Base-by-base conservation (phyloP, 1,284 basidiomycete species). In the Apiotrichum gamsii region DNA sequence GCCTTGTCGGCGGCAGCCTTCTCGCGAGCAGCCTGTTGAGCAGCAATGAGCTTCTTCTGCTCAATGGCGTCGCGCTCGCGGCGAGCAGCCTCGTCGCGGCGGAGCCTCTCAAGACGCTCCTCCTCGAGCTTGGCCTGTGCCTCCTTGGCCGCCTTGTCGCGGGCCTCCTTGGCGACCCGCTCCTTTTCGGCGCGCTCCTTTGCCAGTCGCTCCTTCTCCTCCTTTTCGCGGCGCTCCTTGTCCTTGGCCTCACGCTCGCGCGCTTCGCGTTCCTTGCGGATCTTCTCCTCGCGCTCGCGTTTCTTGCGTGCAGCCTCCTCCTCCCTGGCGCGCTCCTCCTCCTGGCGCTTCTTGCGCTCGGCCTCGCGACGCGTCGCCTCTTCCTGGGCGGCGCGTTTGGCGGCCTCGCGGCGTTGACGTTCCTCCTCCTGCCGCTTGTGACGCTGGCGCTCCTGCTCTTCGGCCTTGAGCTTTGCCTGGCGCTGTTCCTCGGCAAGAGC, bases 401-500 rank as follows among this genome's bases (percentile, higher is more conserved):
- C 78, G 40, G 81, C 81, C 63, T 91, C 89, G 36, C 84, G 81
- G 57, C 78, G 83, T 23, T 77, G 76, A 30, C 80, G 77, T 50
- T 85, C 82, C 67, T 87, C 84, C 57, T 87, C 84, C 37, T 82
- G 82, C 60, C 79, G 82, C 71, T 80, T 80, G 51, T 80, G 78
- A 49, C 77, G 75, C 61, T 82, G 80, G 44, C 81, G 80, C 55
- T 84, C 82, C 25, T 76, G 74, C 20, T 82, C 82, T 33, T 76
- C 77, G 49, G 80, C 80, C 65, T 80, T 80, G 23, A 81, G 83
- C 66, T 82, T 84, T 42, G 74, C 69, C 19, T 82, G 82, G 34
- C 80, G 80, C 62, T 90, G 85, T 68, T 90, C 85, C 18, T 84
- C 85, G 34, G 85, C 84, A 67, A 83, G 80, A 65, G 87, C 86